phyloP scores from a whole-genome alignment of 2,329 filamentous ascomycete genomes.

The Stemphylium vesicarium region DNA sequence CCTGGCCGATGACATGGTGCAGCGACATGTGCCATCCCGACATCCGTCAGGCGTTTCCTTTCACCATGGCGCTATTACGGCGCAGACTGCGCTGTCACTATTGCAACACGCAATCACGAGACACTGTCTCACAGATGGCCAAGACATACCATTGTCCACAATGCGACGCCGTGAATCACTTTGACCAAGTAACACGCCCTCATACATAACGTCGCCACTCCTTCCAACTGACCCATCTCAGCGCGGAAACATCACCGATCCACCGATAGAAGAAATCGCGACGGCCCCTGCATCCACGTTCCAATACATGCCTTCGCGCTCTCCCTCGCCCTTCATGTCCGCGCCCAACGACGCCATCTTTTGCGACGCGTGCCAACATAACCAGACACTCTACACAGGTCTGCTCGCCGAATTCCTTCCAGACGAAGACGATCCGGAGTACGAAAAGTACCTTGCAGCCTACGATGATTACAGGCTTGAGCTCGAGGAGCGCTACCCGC shows the following conservation, averaged over 20 bases:
- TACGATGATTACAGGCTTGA: conserved; percentile 73
- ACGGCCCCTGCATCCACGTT: conserved; percentile 25
- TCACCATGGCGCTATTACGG: conserved; percentile 42
- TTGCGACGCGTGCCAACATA: conserved; percentile 83
- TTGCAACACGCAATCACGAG: conserved; percentile 37
- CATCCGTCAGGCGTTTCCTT: background rate
- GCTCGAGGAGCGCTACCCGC: conserved; percentile 84
- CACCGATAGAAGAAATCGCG: conserved; percentile 64
- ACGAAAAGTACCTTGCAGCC: conserved; percentile 69
- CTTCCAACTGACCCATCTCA: conserved; percentile 48
- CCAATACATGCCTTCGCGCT: conserved; percentile 34
- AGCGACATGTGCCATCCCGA: conserved; percentile 1
- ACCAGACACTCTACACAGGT: conserved; percentile 81
- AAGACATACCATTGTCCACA: conserved; percentile 52
- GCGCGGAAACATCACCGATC: conserved; percentile 90
- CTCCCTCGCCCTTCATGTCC: conserved; percentile 34
- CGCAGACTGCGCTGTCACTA: conserved; percentile 46
- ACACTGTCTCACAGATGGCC: conserved; percentile 29
- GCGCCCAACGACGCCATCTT: conserved; percentile 55
- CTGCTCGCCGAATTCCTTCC: conserved; percentile 82
- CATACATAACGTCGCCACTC: background rate
- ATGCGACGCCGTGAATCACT: conserved; percentile 87
- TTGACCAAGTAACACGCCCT: conserved; percentile 72
- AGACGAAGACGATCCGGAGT: conserved; percentile 68
- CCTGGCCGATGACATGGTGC: conserved; percentile 17